Evolutionary conservation across 495 filamentous ascomycete genomes (phyloP).

Genomic region (Tuber calosporum): DNA sequence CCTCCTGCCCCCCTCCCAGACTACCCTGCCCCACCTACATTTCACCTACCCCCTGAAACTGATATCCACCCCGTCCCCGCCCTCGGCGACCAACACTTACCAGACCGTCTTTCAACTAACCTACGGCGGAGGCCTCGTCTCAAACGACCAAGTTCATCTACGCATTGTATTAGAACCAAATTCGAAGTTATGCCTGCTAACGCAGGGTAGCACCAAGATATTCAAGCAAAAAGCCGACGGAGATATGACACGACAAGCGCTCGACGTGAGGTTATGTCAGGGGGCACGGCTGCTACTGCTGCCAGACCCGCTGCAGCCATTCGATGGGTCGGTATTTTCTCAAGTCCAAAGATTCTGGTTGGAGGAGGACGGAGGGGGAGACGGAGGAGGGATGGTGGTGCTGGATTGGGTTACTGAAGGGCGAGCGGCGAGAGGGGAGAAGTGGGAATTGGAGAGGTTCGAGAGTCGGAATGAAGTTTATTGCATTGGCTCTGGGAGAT

Average conservation of each 20-base stretch:
- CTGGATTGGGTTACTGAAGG: constrained; percentile 91
- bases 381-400: constrained; percentile 57
- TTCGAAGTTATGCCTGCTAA: constrained; percentile 73
- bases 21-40: constrained; percentile 64
- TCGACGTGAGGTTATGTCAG: constrained; percentile 56
- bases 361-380: constrained; percentile 42
- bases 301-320: constrained; percentile 92
- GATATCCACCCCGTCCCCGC: constrained; percentile 58
- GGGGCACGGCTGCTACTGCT: constrained; percentile 72
- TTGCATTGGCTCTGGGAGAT: constrained; percentile 46
- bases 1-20: constrained; percentile 62
- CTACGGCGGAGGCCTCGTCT: constrained; percentile 88
- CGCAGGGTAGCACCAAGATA: constrained; percentile 88
- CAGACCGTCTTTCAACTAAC: constrained; percentile 78
- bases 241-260: constrained; percentile 59
- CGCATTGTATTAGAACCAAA: constrained; percentile 55
- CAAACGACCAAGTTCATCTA: constrained; percentile 73
- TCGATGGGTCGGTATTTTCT: constrained; percentile 68
- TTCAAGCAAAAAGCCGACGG: constrained; percentile 63
- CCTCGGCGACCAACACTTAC: constrained; percentile 49
- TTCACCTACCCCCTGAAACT: constrained; percentile 96
- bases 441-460: constrained; percentile 75
- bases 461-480: constrained; percentile 78
- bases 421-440: constrained; percentile 76
- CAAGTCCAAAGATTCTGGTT: constrained; percentile 73